Conservation (phyloP, 2,329 filamentous ascomycete genomes). For the Fonsecaea pugnacius region DNA sequence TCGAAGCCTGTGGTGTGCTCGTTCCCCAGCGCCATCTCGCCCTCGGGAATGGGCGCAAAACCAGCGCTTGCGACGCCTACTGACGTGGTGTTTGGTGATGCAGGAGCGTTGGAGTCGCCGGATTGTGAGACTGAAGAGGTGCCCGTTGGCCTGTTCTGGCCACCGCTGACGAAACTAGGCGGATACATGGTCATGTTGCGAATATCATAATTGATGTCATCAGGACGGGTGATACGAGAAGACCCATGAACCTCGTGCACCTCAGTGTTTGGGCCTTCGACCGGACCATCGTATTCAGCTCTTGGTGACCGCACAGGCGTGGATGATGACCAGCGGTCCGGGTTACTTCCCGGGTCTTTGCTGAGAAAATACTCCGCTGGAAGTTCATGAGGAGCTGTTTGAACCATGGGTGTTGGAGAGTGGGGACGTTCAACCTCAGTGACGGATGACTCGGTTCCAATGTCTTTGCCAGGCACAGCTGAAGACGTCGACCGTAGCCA, state of each 20-base stretch:
- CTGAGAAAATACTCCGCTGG: constrained; percentile 18
- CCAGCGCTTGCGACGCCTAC: constrained; percentile 4
- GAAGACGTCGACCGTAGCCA: constrained; percentile 22
- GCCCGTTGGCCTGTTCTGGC: background rate
- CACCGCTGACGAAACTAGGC: constrained; percentile 24
- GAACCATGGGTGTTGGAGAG: constrained; percentile 10
- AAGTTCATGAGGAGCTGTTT: constrained; percentile 17
- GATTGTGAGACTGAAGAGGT: constrained; percentile 15
- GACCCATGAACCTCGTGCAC: constrained; percentile 21
- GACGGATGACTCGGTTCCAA: constrained; percentile 23
- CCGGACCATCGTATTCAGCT: constrained; percentile 9
- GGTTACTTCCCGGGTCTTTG: background rate
- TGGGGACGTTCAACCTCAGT: constrained; percentile 23
- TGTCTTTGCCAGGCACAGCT: constrained; percentile 15
- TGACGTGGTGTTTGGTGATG: constrained; percentile 11
- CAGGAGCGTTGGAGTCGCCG: constrained; percentile 12
- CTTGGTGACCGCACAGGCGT: constrained; percentile 22
- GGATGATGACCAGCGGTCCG: constrained; percentile 22
- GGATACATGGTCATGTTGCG: constrained; percentile 24
- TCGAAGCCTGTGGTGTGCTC: constrained; percentile 6
- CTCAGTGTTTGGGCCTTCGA: constrained; percentile 18
- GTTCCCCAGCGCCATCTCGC: background rate
- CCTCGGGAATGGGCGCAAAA: constrained; percentile 16
- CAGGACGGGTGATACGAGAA: constrained; percentile 5
- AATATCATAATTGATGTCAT: constrained; percentile 23